Evolutionary conservation across 805 yeast genomes (phyloP), one percentile per base, ranked within the genome.

Genomic region (Teunomyces gatunensis): DNA sequence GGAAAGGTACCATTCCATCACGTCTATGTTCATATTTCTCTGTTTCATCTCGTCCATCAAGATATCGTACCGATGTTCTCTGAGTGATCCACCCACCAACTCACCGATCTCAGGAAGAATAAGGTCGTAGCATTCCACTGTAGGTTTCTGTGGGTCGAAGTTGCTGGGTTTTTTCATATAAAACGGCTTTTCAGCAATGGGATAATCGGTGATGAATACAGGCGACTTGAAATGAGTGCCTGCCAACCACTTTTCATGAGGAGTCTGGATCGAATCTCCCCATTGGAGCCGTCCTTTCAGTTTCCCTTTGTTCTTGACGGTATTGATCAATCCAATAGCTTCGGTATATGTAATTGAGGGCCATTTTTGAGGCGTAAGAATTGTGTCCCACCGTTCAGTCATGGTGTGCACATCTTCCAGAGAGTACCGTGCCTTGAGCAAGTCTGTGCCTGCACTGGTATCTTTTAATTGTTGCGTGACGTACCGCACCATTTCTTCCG

Each of bases 61-160:
- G 10, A 48, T 55, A 0, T 65, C 74, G 50, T 78, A 68, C 51
- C 79, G 68, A 58, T 87, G 88, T 58, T 92, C 96, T 65, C 99
- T 87, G 50, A 94, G 55, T 0, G 97, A 89, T 0, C 99, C 99
- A 2, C 99, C 99, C 6, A 89, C 84, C 12, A 94, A 70, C 63
- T 94, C 99, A 20, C 98, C 99, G 47, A 94, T 78, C 15, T 85
- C 92, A 0, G 99, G 99, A 15, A 92, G 79, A 4, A 94, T 67
- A 42, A 94, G 73, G 61, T 94, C 99, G 60, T 83, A 94, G 58
- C 98, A 91, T 0, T 87, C 96, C 2, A 89, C 97, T 0, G 96
- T 89, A 0, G 68, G 64, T 11, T 45, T 49, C 5, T 66, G 61
- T 0, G 59, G 55, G 45, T 69, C 74, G 39, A 27, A 61, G 2